Conservation (phyloP, 257 asterid genomes). For the Galeopsis tetrahit region DNA sequence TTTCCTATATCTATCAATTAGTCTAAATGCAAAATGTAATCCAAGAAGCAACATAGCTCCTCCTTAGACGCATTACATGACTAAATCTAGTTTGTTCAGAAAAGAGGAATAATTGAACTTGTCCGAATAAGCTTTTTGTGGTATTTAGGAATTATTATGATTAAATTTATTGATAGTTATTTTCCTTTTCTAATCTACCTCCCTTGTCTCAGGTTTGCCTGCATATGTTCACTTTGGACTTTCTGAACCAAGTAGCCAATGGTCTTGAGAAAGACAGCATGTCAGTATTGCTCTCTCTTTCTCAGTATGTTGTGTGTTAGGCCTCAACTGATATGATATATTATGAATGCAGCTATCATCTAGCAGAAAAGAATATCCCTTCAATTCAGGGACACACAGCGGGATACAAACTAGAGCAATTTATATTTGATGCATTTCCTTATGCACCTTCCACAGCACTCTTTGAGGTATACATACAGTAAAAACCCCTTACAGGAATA, state of each 20-base stretch:
- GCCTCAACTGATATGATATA: conserved; percentile 17
- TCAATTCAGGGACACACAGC: conserved; percentile 78
- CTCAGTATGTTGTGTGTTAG: neutral
- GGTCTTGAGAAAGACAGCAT: conserved; percentile 98
- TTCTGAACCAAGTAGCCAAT: conserved; percentile 91
- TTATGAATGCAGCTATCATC: conserved; percentile 72
- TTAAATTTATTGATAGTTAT: neutral
- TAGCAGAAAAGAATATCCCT: conserved; percentile 88
- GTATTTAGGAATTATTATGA: neutral
- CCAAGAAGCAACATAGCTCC: neutral
- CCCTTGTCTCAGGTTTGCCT: conserved; percentile 82
- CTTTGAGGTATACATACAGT: conserved; percentile 65
- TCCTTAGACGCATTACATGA: neutral
- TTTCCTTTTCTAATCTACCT: conserved; percentile 1
- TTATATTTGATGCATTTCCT: conserved; percentile 95
- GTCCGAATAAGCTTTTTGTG: conserved; percentile 13
- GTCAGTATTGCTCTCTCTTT: conserved; percentile 51
- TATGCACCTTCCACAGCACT: conserved; percentile 90
- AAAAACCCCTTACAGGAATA: neutral
- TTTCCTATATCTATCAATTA: no score
- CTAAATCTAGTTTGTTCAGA: neutral
- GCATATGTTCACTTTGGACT: conserved; percentile 92
- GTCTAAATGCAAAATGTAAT: no score
- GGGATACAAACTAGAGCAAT: conserved; percentile 92
- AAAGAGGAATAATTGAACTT: neutral